Conservation (phyloP, 495 filamentous ascomycete species). For the Hyaloscypha bicolor region DNA sequence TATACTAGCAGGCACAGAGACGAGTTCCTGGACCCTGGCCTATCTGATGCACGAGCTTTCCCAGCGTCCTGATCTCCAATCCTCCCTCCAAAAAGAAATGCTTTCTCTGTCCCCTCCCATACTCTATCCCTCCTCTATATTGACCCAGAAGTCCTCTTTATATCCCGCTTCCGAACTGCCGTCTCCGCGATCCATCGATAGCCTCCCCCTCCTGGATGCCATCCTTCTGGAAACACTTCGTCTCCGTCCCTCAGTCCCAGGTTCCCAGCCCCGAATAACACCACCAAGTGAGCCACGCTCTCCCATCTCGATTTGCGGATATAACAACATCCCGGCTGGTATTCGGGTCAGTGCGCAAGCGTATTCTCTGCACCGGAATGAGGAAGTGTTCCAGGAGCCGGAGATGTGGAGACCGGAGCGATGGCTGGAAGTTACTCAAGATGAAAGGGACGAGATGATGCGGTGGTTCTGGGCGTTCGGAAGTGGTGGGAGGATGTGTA, state of each 20-base stretch:
- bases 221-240: slow-evolving; percentile 75
- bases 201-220: slow-evolving; percentile 69
- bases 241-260: slow-evolving; percentile 73
- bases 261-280: slow-evolving; percentile 71
- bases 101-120: slow-evolving; percentile 42
- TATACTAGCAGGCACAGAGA: slow-evolving; percentile 77
- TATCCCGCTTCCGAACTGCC: slow-evolving; percentile 37
- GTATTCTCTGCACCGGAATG: slow-evolving; percentile 67
- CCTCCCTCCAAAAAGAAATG: slow-evolving; percentile 61
- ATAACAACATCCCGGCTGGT: slow-evolving; percentile 59
- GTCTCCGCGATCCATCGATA: slow-evolving; percentile 62
- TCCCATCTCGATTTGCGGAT: slow-evolving; percentile 50
- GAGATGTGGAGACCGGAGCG: slow-evolving; percentile 62
- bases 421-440: slow-evolving; percentile 50
- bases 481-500: slow-evolving; percentile 80
- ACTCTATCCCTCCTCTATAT: slow-evolving; percentile 23
- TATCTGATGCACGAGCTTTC: slow-evolving; percentile 73
- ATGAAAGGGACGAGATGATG: slow-evolving; percentile 45
- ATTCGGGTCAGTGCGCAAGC: slow-evolving; percentile 67
- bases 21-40: slow-evolving; percentile 67
- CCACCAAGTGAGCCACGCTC: slow-evolving; percentile 39
- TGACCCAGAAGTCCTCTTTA: slow-evolving; percentile 16
- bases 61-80: slow-evolving; percentile 54
- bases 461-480: slow-evolving; percentile 86
- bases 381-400: slow-evolving; percentile 58